These are phyloP conservation scores for Scheffersomyces coipomensis DNA, from an alignment of 805 yeast genomes.

Conservation along the genomic window DNA sequence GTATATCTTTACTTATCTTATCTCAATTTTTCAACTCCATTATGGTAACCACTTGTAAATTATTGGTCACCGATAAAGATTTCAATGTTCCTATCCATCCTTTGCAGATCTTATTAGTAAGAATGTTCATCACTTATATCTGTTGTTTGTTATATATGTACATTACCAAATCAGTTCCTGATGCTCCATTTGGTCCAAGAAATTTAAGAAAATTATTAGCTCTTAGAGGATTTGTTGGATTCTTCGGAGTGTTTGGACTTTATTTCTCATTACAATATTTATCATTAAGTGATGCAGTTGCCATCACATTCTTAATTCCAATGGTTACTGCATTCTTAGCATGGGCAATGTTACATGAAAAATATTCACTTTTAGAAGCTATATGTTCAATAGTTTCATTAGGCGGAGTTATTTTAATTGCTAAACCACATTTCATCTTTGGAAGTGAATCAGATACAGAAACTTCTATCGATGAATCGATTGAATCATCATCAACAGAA, in stretches of 20 bases:
- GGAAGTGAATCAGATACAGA: slow-evolving; percentile 38
- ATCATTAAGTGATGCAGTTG: slow-evolving; percentile 77
- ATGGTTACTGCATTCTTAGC: slow-evolving; percentile 75
- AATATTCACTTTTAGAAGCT: slow-evolving; percentile 65
- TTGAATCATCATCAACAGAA: slow-evolving; percentile 52
- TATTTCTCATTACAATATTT: slow-evolving; percentile 74
- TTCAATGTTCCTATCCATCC: slow-evolving; percentile 68
- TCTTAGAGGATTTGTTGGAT: slow-evolving; percentile 71
- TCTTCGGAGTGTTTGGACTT: slow-evolving; percentile 73
- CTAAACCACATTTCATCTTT: slow-evolving; percentile 75
- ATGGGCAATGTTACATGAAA: slow-evolving; percentile 62
- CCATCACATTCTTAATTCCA: slow-evolving; percentile 77
- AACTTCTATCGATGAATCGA: slow-evolving; percentile 27
- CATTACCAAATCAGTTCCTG: slow-evolving; percentile 45
- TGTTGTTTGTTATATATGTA: slow-evolving; percentile 59
- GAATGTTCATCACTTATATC: slow-evolving; percentile 72
- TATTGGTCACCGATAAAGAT: slow-evolving; percentile 65
- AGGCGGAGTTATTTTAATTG: slow-evolving; percentile 74
- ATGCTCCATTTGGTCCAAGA: slow-evolving; percentile 70
- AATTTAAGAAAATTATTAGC: slow-evolving; percentile 53
- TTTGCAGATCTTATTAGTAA: slow-evolving; percentile 68
- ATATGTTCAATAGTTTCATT: slow-evolving; percentile 67
- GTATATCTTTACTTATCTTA: slow-evolving; percentile 54
- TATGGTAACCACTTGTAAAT: slow-evolving; percentile 74
- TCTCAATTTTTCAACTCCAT: slow-evolving; percentile 74